Conservation (phyloP, 2,329 filamentous ascomycete genomes). For the Neopestalotiopsis clavispora region DNA sequence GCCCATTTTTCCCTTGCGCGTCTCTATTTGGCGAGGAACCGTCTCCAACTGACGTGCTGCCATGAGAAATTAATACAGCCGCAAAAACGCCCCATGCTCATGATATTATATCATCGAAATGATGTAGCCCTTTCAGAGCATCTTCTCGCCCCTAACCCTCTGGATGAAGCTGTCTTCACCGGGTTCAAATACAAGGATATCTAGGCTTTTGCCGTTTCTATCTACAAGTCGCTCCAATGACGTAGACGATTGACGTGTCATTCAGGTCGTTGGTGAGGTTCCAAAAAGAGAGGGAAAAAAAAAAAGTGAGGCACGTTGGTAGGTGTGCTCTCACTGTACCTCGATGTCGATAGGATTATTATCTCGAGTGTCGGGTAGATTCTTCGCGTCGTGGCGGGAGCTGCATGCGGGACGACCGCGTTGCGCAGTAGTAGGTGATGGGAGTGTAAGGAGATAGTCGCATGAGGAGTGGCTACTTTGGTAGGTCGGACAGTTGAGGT, state of each 20-base stretch:
- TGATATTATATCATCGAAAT: background rate
- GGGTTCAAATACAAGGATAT: slow-evolving; percentile 15
- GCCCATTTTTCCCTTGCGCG: slow-evolving; percentile 13
- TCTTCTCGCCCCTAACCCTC: background rate
- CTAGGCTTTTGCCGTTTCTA: slow-evolving; percentile 13
- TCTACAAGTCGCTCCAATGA: slow-evolving; percentile 15
- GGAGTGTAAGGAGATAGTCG: background rate
- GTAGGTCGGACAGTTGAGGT: background rate
- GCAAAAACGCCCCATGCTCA: slow-evolving; percentile 9
- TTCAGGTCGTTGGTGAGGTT: slow-evolving; percentile 12
- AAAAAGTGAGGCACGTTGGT: background rate
- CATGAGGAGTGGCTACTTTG: background rate
- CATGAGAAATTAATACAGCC: background rate
- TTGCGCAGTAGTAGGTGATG: too few species aligned
- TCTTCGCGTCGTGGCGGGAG: too few species aligned
- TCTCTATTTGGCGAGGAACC: background rate
- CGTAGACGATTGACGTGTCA: background rate
- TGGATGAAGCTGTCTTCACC: background rate
- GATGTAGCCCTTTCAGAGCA: slow-evolving; percentile 5
- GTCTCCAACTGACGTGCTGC: background rate
- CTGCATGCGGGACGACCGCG: too few species aligned
- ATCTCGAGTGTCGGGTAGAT: background rate
- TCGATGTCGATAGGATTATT: background rate
- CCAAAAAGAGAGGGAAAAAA: slow-evolving; percentile 8
- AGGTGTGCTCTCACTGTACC: background rate